Base-by-base conservation (phyloP, 805 yeast genomes). In the Pichia cabralensis region DNA sequence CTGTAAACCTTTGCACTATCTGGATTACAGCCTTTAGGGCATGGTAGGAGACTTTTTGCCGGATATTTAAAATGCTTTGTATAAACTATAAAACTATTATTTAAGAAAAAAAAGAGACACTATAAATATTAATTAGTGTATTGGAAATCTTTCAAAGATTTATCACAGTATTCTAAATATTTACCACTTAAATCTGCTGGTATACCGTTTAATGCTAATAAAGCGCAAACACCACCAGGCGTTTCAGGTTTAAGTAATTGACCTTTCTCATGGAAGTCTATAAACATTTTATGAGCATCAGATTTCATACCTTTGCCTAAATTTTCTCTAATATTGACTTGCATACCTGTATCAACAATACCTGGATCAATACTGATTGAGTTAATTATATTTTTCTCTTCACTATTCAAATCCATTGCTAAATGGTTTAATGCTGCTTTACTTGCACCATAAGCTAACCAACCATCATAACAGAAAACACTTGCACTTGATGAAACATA, bases 271-370 rank as follows among this genome's bases (percentile, higher is more conserved):
- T 84, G 75, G 40, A 89, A 61, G 26, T 76, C 80, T 8, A 65
- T 60, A 57, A 89, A 89, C 44, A 77, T 64, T 34, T 74, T 59
- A 42, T 74, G 66, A 4, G 74, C 70, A 13, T 69, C 75, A 1
- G 65, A 58, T 1, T 69, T 63, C 96, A 88, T 88, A 21, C 63
- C 62, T 4, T 48, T 43, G 2, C 77, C 76, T 43, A 72, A 74
- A 30, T 58, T 66, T 15, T 73, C 79, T 48, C 97, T 74, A 38
- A 89, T 86, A 38, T 76, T 79, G 7, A 44, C 54, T 60, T 92
- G 97, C 97, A 92, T 89, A 17, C 63, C 64, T 1, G 98, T 89
- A 52, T 84, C 86, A 3, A 92, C 96, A 2, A 85, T 94, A 6
- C 98, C 97, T 0, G 97, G 97, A 1, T 95, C 96, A 18, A 92